These are phyloP conservation scores for Irpex sp. DNA, from an alignment of 1,284 basidiomycete genomes.

Conservation along the genomic window DNA sequence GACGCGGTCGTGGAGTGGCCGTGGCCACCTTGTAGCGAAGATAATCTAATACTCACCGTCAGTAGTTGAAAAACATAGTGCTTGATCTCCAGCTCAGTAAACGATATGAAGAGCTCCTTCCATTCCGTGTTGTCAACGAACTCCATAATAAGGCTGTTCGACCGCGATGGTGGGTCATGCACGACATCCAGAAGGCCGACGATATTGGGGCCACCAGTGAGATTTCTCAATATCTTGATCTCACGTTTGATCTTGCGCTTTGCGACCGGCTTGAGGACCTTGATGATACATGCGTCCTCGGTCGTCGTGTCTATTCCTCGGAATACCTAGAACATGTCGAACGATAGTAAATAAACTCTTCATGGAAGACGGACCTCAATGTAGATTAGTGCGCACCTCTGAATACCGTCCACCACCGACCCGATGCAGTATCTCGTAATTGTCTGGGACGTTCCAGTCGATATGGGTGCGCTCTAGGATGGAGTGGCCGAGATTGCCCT, in stretches of 20 bases:
- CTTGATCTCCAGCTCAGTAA: conserved; percentile 81
- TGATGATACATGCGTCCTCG: conserved; percentile 81
- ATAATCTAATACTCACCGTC: conserved; percentile 35
- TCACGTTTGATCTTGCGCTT: conserved; percentile 93
- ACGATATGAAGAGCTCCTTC: conserved; percentile 72
- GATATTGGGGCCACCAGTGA: conserved; percentile 85
- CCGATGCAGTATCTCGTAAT: conserved; percentile 97
- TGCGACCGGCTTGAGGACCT: conserved; percentile 89
- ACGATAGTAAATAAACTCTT: not conserved
- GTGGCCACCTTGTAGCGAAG: not conserved
- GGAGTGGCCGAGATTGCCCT: not conserved
- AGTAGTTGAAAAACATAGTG: conserved; percentile 85
- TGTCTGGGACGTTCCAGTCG: conserved; percentile 93
- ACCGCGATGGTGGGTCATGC: conserved; percentile 70
- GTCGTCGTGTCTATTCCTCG: conserved; percentile 81
- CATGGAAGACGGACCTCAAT: not conserved
- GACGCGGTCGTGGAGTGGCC: not conserved
- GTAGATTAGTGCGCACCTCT: conserved; percentile 51
- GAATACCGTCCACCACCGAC: conserved; percentile 98
- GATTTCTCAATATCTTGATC: conserved; percentile 87
- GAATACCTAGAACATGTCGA: conserved; percentile 58
- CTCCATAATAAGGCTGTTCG: conserved; percentile 84
- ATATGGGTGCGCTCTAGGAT: conserved; percentile 64
- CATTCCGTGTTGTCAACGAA: conserved; percentile 85
- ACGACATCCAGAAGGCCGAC: conserved; percentile 84